Conservation (phyloP, 2,329 filamentous ascomycete genomes). For the Trichoderma simmonsii region DNA sequence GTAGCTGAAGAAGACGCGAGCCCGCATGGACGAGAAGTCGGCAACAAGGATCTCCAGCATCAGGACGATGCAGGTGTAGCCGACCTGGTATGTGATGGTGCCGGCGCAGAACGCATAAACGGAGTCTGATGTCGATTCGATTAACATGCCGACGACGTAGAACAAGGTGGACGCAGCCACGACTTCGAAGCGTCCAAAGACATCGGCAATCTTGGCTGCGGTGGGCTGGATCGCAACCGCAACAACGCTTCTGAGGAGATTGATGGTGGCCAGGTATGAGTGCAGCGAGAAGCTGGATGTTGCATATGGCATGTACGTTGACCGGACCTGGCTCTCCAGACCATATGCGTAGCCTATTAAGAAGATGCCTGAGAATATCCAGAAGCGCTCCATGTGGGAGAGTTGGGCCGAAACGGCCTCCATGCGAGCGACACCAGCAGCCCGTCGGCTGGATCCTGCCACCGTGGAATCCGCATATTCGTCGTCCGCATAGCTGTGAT, state of each 20-base stretch:
- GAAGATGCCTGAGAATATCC: conserved; percentile 56
- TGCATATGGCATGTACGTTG: conserved; percentile 53
- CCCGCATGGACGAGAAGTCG: conserved; percentile 57
- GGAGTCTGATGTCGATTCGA: conserved; percentile 49
- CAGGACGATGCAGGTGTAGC: conserved; percentile 56
- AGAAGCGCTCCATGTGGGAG: conserved; percentile 43
- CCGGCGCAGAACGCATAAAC: conserved; percentile 52
- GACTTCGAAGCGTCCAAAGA: conserved; percentile 60
- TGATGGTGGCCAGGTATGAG: conserved; percentile 56
- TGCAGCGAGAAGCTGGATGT: conserved; percentile 51
- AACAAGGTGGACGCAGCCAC: conserved; percentile 54
- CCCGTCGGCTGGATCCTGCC: not conserved
- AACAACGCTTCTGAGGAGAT: conserved; percentile 56
- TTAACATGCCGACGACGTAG: conserved; percentile 51
- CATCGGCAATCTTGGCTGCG: conserved; percentile 59
- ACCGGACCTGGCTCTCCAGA: conserved; percentile 51
- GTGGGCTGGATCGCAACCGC: conserved; percentile 58
- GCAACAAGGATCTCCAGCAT: conserved; percentile 60
- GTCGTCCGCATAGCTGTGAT: not conserved
- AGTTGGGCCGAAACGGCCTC: conserved; percentile 48
- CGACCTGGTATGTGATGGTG: conserved; percentile 55
- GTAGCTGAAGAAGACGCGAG: conserved; percentile 60
- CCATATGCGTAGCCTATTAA: conserved; percentile 59
- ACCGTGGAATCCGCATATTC: not conserved
- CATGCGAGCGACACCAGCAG: conserved; percentile 50